Base-by-base conservation (phyloP, 768 basidiomycete genomes). In the Lentinus brumalis region DNA sequence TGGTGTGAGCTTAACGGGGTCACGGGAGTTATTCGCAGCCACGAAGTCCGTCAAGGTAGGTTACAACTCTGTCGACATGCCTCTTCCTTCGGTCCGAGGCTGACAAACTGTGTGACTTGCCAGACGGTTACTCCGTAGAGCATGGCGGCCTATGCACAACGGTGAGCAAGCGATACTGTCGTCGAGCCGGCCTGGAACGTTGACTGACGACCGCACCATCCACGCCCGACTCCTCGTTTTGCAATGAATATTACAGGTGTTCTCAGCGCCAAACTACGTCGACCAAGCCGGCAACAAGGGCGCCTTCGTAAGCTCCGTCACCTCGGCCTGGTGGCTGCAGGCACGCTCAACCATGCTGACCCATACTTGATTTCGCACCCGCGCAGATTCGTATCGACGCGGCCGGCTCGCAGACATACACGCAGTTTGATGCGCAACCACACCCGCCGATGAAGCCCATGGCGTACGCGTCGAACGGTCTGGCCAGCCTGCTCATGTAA, bases 61-160 rank as follows among this genome's bases (percentile, higher is more conserved):
- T 73, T n/a, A n/a, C 29, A 56, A 47, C 64, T 41, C 18, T 39
- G 31, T 41, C 21, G 29, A 26, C 14, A 9, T 9, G 46, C n/a
- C 10, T 11, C 46, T 49, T 49, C 46, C 12, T 21, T 18, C 46
- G 21, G 21, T 5, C 21, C 21, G 18, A 26, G 4, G 15, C 42
- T 31, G 54, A 52, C 14, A 38, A 26, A 35, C 35, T 44, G 31
- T 5, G 41, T 45, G 4, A 15, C 35, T 35, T 61, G 15, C 15
- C 67, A 90, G 93, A 91, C 60, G 97, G 97, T 14, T 98, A 98
- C 74, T 88, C 95, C 64, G 81, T 98, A 56, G 97, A 98, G 71
- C 97, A 98, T 69, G 83, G 91, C 64, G 96, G 97, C 1, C 78
- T 97, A 45, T 97, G 96, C 74, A 96, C 92, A 32, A 98, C 97